Conservation (phyloP, 768 basidiomycete species). For the Lentinula edodes region DNA sequence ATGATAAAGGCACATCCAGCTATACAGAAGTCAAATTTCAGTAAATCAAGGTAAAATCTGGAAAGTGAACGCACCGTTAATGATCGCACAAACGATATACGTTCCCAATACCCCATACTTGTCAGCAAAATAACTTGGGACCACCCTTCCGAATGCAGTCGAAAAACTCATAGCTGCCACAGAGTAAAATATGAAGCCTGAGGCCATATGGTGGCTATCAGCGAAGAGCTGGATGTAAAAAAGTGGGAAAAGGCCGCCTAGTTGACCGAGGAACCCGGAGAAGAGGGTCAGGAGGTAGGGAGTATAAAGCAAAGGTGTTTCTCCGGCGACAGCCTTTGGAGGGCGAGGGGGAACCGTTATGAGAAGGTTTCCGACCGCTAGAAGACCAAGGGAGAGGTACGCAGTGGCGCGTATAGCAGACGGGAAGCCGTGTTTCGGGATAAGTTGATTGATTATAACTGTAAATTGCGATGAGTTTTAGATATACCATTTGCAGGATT, state of each 20-base stretch:
- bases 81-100: neutral
- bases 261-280: conserved; percentile 1
- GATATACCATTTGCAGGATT: too few species aligned
- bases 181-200: conserved; percentile 3
- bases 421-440: neutral
- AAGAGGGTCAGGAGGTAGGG: neutral
- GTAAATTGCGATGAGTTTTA: neutral
- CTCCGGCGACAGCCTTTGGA: neutral
- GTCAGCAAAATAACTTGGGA: conserved; percentile 4
- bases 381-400: neutral
- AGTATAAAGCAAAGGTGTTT: neutral
- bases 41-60: too few species aligned
- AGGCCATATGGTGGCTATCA: neutral
- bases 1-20: conserved; percentile 2
- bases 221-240: conserved; percentile 5
- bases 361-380: neutral
- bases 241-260: conserved; percentile 1
- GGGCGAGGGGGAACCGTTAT: neutral
- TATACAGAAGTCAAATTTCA: neutral
- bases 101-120: conserved; percentile 2
- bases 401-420: neutral
- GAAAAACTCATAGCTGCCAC: conserved; percentile 2
- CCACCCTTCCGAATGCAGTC: neutral
- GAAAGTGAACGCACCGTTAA: neutral
- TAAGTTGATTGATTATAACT: conserved; percentile 3